A percentile compares a stretch with the other conserved stretches of the same genome.
phyloP scores from a whole-genome alignment of 345 rosid genomes.

The Alliaria petiolata region DNA sequence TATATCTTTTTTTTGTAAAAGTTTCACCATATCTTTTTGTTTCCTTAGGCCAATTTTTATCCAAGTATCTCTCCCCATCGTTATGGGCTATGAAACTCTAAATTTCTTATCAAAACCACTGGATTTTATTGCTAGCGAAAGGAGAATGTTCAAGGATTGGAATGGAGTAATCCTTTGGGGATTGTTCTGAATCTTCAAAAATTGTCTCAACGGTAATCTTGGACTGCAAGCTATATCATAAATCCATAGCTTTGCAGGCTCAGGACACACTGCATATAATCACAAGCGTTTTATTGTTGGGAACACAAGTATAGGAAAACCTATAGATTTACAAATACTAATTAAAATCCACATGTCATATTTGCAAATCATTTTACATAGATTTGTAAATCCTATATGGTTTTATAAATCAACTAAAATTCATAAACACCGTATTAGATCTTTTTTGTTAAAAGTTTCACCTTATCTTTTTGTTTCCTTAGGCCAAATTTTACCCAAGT shows the following conservation, averaged over 20 bases:
- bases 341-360: too few species aligned
- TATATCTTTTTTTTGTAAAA: conserved; percentile 11
- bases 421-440: too few species aligned
- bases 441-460: conserved; percentile 2
- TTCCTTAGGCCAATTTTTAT: background rate
- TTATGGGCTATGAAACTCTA: conserved; percentile 8
- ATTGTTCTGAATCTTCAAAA: too few species aligned
- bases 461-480: background rate
- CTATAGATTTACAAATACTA: too few species aligned
- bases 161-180: conserved; percentile 92
- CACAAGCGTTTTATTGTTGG: conserved; percentile 85
- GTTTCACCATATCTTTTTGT: background rate
- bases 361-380: too few species aligned
- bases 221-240: conserved; percentile 73
- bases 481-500: background rate
- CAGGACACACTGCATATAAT: conserved; percentile 74
- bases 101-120: conserved; percentile 2
- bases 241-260: conserved; percentile 71
- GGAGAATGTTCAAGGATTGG: too few species aligned
- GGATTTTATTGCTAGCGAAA: too few species aligned
- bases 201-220: too few species aligned
- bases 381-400: too few species aligned
- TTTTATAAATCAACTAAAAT: too few species aligned
- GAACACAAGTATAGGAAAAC: conserved; percentile 65
- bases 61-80: background rate